Conservation (phyloP, 305 asterid species). For the Ajuga reptans region DNA sequence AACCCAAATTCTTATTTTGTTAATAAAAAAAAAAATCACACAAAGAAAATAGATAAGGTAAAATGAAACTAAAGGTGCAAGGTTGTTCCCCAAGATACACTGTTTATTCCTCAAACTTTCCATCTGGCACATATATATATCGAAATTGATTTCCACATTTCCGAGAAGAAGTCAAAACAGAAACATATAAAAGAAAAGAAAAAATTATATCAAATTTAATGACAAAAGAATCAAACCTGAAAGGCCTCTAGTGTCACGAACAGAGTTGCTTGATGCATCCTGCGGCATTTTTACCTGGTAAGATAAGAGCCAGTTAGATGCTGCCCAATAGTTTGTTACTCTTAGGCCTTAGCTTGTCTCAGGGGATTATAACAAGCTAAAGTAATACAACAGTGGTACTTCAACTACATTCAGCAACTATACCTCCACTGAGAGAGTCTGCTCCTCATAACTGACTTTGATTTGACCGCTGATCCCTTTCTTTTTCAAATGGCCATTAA, state of each 20-base stretch:
- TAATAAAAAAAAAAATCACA: neutral
- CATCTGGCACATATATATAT: neutral
- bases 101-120: neutral
- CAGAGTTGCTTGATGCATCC: constrained; percentile 75
- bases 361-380: neutral
- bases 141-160: neutral
- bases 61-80: neutral
- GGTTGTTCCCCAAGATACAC: neutral
- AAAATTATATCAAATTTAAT: neutral
- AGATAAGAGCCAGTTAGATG: constrained; percentile 12
- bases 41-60: neutral
- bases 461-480: constrained; percentile 85
- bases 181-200: constrained; percentile 14
- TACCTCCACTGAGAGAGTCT: constrained; percentile 88
- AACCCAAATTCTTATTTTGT: neutral
- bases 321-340: neutral
- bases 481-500: constrained; percentile 80
- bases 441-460: constrained; percentile 64
- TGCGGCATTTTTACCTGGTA: constrained; percentile 91
- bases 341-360: neutral
- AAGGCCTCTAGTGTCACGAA: constrained; percentile 92
- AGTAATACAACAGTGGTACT: constrained; percentile 12
- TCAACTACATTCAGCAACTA: constrained; percentile 21
- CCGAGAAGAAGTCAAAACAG: neutral
- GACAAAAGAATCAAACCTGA: constrained; percentile 52